phyloP scores from a whole-genome alignment of 2,329 filamentous ascomycete species.

The Lachnellula willkommii region DNA sequence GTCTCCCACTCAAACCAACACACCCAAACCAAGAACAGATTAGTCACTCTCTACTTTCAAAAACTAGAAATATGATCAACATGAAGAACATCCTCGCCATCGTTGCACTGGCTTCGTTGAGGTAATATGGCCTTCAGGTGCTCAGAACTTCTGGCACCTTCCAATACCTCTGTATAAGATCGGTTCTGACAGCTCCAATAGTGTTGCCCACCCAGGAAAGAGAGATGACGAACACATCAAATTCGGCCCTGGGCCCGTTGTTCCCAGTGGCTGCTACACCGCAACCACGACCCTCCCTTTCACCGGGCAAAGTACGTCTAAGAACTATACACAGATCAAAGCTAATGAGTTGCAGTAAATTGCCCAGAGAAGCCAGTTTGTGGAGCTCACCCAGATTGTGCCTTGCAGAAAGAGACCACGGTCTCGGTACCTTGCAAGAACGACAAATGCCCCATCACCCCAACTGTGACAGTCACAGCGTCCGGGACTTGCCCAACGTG shows the following conservation, averaged over 20 bases:
- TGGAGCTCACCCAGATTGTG: constrained; percentile 10
- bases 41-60: neutral
- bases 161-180: neutral
- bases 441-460: constrained; percentile 15
- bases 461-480: constrained; percentile 19
- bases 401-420: constrained; percentile 6
- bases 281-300: constrained; percentile 15
- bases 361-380: constrained; percentile 11
- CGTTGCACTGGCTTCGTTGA: constrained; percentile 6
- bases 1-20: neutral
- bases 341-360: constrained; percentile 7
- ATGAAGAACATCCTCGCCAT: neutral
- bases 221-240: constrained; percentile 4
- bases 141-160: neutral
- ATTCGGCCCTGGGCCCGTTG: neutral
- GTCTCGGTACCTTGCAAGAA: constrained; percentile 12
- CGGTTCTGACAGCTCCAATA: neutral
- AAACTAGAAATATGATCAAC: neutral
- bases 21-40: neutral
- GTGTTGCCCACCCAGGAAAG: constrained; percentile 3
- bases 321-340: neutral
- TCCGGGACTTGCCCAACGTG: constrained; percentile 12
- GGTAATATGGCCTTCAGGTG: constrained; percentile 1
- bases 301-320: constrained; percentile 9
- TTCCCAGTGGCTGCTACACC: neutral